Evolutionary conservation across 768 basidiomycete genomes (phyloP).

Genomic region (Auriscalpium vulgare): DNA sequence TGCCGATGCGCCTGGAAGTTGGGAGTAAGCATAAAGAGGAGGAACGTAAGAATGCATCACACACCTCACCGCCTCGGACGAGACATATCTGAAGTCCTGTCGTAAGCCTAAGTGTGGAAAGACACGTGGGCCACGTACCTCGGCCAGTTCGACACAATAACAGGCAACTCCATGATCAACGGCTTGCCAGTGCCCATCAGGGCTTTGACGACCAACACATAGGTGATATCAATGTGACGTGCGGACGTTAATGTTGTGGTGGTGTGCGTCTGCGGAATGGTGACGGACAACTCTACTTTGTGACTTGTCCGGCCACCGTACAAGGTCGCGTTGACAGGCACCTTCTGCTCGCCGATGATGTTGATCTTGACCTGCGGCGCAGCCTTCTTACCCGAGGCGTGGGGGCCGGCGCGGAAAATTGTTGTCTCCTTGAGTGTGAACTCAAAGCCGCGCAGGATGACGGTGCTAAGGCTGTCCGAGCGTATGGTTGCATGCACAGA

Average conservation of each 20-base stretch:
- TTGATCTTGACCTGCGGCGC: constrained; percentile 47
- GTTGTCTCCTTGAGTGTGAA: constrained; percentile 72
- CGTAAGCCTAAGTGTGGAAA: background rate
- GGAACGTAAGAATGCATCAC: background rate
- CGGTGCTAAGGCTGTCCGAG: constrained; percentile 59
- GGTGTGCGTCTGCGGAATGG: constrained; percentile 65
- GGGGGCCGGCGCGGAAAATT: constrained; percentile 59
- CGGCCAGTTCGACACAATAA: constrained; percentile 83
- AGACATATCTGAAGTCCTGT: constrained; percentile 47
- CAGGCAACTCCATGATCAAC: constrained; percentile 64
- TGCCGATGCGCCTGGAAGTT: constrained; percentile 37
- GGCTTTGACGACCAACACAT: constrained; percentile 70
- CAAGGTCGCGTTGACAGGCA: constrained; percentile 64
- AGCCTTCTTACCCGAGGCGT: constrained; percentile 45
- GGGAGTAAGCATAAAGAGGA: background rate
- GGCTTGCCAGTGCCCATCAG: constrained; percentile 61
- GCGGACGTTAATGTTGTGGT: constrained; percentile 78
- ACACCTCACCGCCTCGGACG: constrained; percentile 57
- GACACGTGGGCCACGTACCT: constrained; percentile 37
- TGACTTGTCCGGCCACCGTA: constrained; percentile 59
- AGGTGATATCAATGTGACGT: constrained; percentile 79
- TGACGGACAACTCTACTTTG: constrained; percentile 64
- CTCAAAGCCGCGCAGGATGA: constrained; percentile 78
- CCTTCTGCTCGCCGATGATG: constrained; percentile 61
- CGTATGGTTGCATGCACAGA: constrained; percentile 63